Evolutionary conservation across 2,329 filamentous ascomycete species (phyloP), one percentile per base, ranked within the genome.

Genomic region (Neofusicoccum ribis): DNA sequence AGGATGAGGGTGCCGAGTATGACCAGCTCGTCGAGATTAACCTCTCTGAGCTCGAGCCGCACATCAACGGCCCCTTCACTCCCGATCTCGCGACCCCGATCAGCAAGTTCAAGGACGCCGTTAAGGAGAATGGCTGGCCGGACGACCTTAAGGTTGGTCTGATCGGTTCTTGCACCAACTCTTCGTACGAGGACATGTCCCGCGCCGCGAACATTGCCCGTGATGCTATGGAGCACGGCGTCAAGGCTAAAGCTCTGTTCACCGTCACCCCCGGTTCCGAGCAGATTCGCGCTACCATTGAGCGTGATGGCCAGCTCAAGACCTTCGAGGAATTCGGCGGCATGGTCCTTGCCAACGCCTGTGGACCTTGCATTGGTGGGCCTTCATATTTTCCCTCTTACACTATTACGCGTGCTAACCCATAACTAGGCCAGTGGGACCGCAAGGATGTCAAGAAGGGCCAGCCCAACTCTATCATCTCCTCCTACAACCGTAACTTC

Each of bases 401-500:
- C 27, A 31, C 27, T 46, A 46, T 46, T 7, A n/a, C 14, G 5
- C 17, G 43, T 9, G 65, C 43, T 27, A 54, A 43, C 46, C 43
- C 43, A 36, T 36, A 7, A 7, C 44, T 67, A 72, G 76, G 80
- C 69, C 94, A 98, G 82, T 98, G 95, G 95, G 93, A 97, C 76
- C 91, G 95, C 72, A 85, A 84, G 70, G 94, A 98, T 72, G 92
- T 97, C 65, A 91, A 93, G 86, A 97, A 98, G 88, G 94, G 94
- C 71, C 89, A 91, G 73, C 84, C 93, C 74, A 99, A 99, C 89
- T 96, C 93, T 6, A 99, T 99, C 79, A 85, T 99, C 78, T 97
- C 93, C 52, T 98, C 95, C 34, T 99, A 97, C 89, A 99, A 99
- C 90, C 93, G 95, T 82, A 98, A 99, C 89, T 98, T 99, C 85